Evolutionary conservation across 495 filamentous ascomycete species (phyloP), one percentile per base, ranked within the genome.

Genomic region (Emericellopsis terricola): DNA sequence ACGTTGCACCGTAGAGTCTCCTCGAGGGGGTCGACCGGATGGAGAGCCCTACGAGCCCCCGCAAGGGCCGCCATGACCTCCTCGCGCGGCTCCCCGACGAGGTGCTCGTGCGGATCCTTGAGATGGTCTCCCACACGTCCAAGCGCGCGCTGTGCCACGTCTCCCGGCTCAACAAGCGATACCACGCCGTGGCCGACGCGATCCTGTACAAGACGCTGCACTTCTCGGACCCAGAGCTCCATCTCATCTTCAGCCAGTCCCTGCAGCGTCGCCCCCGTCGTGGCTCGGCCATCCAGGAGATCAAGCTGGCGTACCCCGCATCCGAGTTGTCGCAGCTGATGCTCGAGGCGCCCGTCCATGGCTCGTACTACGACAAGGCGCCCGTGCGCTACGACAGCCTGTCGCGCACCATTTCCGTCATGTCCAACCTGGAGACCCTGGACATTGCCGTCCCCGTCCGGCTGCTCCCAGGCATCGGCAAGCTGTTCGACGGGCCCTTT

Each of bases 401-500:
- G 13, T 45, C 41, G 23, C 45, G 45, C 36, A 43, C 45, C n/a
- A 45, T 53, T 14, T 45, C 43, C 15, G 46, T 45, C 19, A 53
- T 53, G 50, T 45, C 41, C 13, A 53, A 53, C 37, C 39, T 53
- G 16, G 47, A 53, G 41, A 46, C 41, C 26, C 34, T 53, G 18
- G 43, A 41, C 15, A 40, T 53, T 36, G 42, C 48, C 3, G 50
- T 53, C 8, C 50, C 50, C 6, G 50, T 36, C 11, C 33, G 15
- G 10, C 26, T 53, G 38, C 38, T 42, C 14, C 38, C 48, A n/a
- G 50, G 48, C 16, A 51, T 53, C 33, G 50, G 50, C 8, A 45
- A 41, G 23, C 26, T 53, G 15, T 53, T 53, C 40, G 51, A 53
- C 35, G 41, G 44, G 6, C 50, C 50, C 8, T 53, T 53, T 29